These are phyloP conservation scores for Adansonia madagascariensis DNA, from an alignment of 441 rosid genomes.

Conservation along the genomic window DNA sequence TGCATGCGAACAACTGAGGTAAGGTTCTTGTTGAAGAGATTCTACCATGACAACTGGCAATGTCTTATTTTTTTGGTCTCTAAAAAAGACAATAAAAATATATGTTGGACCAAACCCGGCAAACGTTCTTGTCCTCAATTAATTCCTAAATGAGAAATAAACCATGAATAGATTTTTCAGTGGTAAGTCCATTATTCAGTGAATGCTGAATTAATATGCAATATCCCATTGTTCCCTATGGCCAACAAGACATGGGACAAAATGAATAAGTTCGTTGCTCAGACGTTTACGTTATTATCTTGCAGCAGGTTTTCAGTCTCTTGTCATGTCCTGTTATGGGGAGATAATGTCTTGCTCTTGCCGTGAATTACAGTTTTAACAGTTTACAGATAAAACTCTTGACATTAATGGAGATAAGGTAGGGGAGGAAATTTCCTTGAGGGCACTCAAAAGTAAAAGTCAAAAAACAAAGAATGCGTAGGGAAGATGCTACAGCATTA, in stretches of 20 bases:
- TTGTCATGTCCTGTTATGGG: conserved; percentile 4
- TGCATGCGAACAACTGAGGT: conserved; percentile 33
- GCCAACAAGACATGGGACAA: conserved; percentile 9
- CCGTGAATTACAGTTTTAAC: not conserved
- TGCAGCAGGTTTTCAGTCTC: not conserved
- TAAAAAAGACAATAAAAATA: not conserved
- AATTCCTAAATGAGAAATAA: not conserved
- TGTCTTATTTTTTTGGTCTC: not conserved
- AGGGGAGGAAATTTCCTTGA: not conserved
- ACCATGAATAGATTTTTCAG: not conserved
- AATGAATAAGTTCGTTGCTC: not conserved
- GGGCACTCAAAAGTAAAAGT: too few species aligned
- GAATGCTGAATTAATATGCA: not conserved
- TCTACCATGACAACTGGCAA: conserved; percentile 25
- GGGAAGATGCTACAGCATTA: not conserved
- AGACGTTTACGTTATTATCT: conserved; percentile 17
- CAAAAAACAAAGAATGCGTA: not conserved
- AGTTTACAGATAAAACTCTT: not conserved
- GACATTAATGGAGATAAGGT: not conserved
- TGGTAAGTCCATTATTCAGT: conserved; percentile 9
- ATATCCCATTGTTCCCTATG: conserved; percentile 6
- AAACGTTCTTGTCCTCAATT: not conserved
- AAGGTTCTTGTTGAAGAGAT: conserved; percentile 30
- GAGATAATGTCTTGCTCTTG: not conserved
- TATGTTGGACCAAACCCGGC: not conserved